phyloP scores from a whole-genome alignment of 805 yeast genomes.

The Ascoidea asiatica region DNA sequence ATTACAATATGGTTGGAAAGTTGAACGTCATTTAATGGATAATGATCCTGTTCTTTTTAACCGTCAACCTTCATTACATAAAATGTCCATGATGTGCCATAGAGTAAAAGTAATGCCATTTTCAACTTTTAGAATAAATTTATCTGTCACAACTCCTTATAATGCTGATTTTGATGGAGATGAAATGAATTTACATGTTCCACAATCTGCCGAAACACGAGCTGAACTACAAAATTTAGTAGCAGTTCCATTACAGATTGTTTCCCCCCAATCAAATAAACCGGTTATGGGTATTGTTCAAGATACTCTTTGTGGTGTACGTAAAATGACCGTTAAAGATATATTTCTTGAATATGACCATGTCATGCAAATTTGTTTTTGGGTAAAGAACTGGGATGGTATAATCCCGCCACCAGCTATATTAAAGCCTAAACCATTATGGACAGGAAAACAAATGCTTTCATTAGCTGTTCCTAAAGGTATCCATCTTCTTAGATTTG shows the following conservation, averaged over 20 bases:
- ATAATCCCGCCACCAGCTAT: slow-evolving; percentile 93
- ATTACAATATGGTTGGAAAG: slow-evolving; percentile 97
- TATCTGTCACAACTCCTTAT: slow-evolving; percentile 98
- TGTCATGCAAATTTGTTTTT: slow-evolving; percentile 90
- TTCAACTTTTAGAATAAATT: slow-evolving; percentile 89
- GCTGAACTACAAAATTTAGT: slow-evolving; percentile 92
- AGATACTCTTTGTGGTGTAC: slow-evolving; percentile 93
- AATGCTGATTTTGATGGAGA: slow-evolving; percentile 99
- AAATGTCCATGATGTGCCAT: slow-evolving; percentile 99
- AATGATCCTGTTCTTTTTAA: slow-evolving; percentile 95
- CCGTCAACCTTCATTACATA: slow-evolving; percentile 98
- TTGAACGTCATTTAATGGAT: slow-evolving; percentile 96
- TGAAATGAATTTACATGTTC: slow-evolving; percentile 98
- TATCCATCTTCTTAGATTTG: slow-evolving; percentile 86
- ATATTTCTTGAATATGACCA: slow-evolving; percentile 80
- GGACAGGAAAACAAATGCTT: slow-evolving; percentile 94
- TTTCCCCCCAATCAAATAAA: slow-evolving; percentile 95
- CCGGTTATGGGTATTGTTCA: slow-evolving; percentile 99
- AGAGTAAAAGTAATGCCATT: slow-evolving; percentile 98
- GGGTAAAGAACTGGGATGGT: slow-evolving; percentile 99
- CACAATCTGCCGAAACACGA: slow-evolving; percentile 95
- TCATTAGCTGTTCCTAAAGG: slow-evolving; percentile 94
- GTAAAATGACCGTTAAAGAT: slow-evolving; percentile 91
- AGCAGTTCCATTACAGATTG: slow-evolving; percentile 96
- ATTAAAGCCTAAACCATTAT: slow-evolving; percentile 84